Conservation (phyloP, 164 flowering plant species). For the Nymphaea colorata region DNA sequence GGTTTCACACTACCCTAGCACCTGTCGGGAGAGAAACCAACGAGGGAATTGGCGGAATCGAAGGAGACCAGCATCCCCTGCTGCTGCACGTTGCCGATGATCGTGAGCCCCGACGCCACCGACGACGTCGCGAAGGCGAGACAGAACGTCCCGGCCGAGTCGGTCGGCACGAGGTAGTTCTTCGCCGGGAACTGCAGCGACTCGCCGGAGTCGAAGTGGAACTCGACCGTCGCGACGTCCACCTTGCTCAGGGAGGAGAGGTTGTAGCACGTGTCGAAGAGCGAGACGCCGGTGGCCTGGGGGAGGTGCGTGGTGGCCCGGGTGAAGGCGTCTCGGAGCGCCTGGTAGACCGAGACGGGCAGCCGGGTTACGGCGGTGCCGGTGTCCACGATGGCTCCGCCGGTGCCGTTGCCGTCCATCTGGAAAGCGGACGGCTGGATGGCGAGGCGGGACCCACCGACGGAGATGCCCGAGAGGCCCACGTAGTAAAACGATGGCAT, state of each 20-base stretch:
- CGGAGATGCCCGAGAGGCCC: constrained; percentile 73
- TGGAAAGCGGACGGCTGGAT: constrained; percentile 39
- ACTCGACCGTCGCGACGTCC: constrained; percentile 83
- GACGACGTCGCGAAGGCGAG: constrained; percentile 83
- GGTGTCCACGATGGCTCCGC: constrained; percentile 87
- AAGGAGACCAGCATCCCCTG: constrained; percentile 78
- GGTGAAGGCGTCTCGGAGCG: constrained; percentile 52
- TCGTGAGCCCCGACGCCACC: constrained; percentile 40
- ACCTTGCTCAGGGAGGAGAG: constrained; percentile 48
- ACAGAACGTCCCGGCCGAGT: constrained; percentile 73
- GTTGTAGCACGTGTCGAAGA: constrained; percentile 84
- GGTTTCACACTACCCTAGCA: constrained; percentile 21
- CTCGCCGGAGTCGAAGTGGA: constrained; percentile 69
- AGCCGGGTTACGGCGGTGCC: constrained; percentile 90
- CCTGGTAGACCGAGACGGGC: constrained; percentile 46
- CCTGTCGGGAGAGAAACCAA: constrained; percentile 84
- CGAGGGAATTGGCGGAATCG: constrained; percentile 67
- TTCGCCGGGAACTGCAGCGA: constrained; percentile 68
- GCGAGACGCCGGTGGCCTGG: constrained; percentile 42
- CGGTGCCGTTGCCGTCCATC: constrained; percentile 37
- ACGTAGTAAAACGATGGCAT: constrained; percentile 70
- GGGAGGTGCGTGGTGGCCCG: constrained; percentile 45
- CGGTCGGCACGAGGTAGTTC: constrained; percentile 83
- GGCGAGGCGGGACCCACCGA: constrained; percentile 50
- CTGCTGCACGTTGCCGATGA: constrained; percentile 91